phyloP scores from a whole-genome alignment of 2,329 filamentous ascomycete genomes.

The Akanthomyces uredinophilus region DNA sequence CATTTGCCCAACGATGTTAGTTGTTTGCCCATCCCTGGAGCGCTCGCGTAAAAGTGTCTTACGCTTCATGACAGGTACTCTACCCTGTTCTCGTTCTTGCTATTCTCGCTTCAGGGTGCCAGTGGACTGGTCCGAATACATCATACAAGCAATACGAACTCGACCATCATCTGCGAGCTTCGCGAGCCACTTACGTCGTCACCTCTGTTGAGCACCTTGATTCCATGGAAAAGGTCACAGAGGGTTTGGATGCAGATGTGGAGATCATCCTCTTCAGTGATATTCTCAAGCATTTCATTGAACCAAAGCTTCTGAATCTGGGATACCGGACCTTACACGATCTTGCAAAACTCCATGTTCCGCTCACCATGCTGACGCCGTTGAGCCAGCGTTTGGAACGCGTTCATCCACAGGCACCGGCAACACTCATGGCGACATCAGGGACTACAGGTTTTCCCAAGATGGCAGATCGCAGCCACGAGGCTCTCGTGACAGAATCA shows the following conservation, averaged over 20 bases:
- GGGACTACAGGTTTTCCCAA: background rate
- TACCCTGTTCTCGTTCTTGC: background rate
- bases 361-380: background rate
- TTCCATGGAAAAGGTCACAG: background rate
- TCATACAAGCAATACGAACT: background rate
- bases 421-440: background rate
- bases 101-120: background rate
- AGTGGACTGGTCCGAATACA: background rate
- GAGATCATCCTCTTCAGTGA: background rate
- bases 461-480: background rate
- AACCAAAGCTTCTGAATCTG: background rate
- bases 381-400: background rate
- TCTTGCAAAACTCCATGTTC: background rate
- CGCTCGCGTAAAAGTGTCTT: background rate
- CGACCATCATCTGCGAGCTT: background rate
- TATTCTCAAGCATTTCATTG: background rate
- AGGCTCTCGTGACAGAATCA: background rate
- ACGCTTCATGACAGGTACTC: background rate
- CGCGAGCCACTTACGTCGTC: background rate
- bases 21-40: background rate
- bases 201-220: background rate
- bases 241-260: background rate
- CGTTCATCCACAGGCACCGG: background rate
- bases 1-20: background rate
- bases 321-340: background rate